phyloP scores from a whole-genome alignment of 148 eudicot genomes.

The Rhododendron ovatum region DNA sequence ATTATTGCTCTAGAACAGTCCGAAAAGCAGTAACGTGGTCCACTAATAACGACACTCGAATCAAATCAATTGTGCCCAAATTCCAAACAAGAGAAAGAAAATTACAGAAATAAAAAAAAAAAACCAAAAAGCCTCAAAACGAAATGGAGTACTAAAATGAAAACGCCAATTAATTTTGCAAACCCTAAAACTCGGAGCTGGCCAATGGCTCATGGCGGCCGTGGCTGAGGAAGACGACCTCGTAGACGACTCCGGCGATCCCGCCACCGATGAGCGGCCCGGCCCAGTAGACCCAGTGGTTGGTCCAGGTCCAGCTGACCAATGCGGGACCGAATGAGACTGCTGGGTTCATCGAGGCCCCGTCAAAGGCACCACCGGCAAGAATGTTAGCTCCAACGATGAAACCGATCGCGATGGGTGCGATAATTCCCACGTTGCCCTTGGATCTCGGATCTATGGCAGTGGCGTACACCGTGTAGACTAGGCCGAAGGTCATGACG shows the following conservation, averaged over 20 bases:
- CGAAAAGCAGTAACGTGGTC: neutral
- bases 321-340: conserved; percentile 56
- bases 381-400: conserved; percentile 48
- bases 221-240: neutral
- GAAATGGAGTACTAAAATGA: neutral
- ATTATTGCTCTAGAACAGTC: neutral
- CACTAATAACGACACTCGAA: neutral
- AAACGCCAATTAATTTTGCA: neutral
- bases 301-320: conserved; percentile 41
- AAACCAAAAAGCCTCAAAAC: neutral
- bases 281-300: conserved; percentile 58
- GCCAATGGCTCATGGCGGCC: neutral
- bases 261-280: conserved; percentile 56
- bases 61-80: neutral
- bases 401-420: conserved; percentile 40
- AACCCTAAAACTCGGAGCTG: neutral
- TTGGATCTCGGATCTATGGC: conserved; percentile 39
- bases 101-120: neutral
- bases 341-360: conserved; percentile 53
- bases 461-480: conserved; percentile 46
- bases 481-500: conserved; percentile 57
- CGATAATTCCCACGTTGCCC: conserved; percentile 37
- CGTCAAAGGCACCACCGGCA: conserved; percentile 40
- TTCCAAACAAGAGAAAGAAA: neutral
- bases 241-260: conserved; percentile 7